These are phyloP conservation scores for Globisporangium cederbergense DNA, from an alignment of 352 stramenopile species.

Conservation along the genomic window DNA sequence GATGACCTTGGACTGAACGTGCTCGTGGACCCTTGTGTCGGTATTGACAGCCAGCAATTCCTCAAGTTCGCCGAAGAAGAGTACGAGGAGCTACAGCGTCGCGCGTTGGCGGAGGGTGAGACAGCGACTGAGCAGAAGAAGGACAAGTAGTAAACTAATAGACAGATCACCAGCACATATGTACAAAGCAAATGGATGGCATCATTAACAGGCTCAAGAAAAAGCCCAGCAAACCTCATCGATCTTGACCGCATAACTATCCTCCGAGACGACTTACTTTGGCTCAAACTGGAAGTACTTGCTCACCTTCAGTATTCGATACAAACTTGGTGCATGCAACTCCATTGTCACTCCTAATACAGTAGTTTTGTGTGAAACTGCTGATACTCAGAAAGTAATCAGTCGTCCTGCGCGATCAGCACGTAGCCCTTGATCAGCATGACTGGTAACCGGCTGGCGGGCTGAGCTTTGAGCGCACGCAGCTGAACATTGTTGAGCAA, in stretches of 20 bases:
- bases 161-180: not conserved
- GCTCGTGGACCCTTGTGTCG: conserved; percentile 67
- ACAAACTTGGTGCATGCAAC: not conserved
- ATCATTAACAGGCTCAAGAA: not conserved
- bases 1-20: conserved; percentile 73
- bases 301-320: not conserved
- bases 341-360: not conserved
- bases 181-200: not conserved
- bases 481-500: not conserved
- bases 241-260: not conserved
- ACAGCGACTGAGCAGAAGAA: conserved; percentile 14
- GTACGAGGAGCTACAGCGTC: conserved; percentile 49
- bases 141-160: conserved; percentile 8
- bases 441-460: too few relatives aligned
- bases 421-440: not conserved
- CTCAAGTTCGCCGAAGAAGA: conserved; percentile 62
- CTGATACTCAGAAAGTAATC: not conserved
- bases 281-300: not conserved
- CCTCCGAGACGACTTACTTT: not conserved
- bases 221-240: not conserved
- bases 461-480: not conserved
- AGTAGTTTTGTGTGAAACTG: not conserved
- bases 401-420: not conserved
- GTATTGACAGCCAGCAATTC: conserved; percentile 60
- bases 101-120: conserved; percentile 11